Evolutionary conservation across 345 rosid genomes (phyloP), one percentile per base, ranked within the genome.

Genomic region (Aquilaria yunnanensis): DNA sequence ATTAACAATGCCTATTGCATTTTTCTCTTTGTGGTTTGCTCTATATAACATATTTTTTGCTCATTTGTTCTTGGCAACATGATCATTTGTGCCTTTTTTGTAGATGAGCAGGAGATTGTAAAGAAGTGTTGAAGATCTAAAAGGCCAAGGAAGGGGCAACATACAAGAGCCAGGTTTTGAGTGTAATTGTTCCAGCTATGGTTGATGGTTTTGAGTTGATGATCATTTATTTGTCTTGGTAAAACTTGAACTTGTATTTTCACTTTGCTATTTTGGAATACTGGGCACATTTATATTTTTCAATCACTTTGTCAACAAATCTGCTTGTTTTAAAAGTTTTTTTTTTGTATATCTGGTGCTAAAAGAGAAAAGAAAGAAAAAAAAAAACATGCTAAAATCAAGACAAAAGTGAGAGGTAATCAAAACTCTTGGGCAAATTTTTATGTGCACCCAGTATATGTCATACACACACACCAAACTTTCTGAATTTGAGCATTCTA

Each of bases 51-150:
- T 11, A 53, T 31, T 9, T 9, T 46, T 0, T 12, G 30, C 43
- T 37, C 34, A 0, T 51, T 34, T 53, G 43, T 23, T 23, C 10
- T 10, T 43, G 13, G 4, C n/a, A 23, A 3, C 60, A 85, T 88
- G 78, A 85, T 85, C 60, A 81, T 85, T 23, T 82, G 91, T 9
- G 88, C 91, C 57, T 85, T 85, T 70, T 47, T 61, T 51, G 14
- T 48, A 1, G 93, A 87, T 68, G 93, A 87, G 78, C 90, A 87
- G 66, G 84, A 87, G 85, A 87, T 87, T 61, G 95, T 87, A 75
- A 85, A 87, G 67, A 64, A 64, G 67, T 64, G 29, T 51, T 64
- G 16, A 64, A 64, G 60, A 55, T 64, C 47, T 59, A 64, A n/a
- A 64, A 64, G 60, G 12, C 67, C n/a, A 64, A 64, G 32, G 67